phyloP scores from a whole-genome alignment of 225 moss, liverwort and hornwort species.

The Polytrichum commune region DNA sequence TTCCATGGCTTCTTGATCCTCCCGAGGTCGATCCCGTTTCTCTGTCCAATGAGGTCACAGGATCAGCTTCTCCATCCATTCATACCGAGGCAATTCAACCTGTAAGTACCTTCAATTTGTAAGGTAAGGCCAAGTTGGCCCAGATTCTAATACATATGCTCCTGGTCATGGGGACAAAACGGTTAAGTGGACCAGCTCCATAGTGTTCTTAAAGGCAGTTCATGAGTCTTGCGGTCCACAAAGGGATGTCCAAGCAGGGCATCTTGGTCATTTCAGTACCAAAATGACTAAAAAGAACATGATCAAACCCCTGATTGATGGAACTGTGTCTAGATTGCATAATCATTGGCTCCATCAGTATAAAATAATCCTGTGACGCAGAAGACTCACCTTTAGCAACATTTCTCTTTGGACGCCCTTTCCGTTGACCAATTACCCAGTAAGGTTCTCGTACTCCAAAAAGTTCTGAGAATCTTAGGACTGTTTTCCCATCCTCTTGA shows the following conservation, averaged over 20 bases:
- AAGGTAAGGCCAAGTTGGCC: conserved; percentile 38
- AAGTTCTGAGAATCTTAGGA: conserved; percentile 93
- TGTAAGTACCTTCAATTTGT: conserved; percentile 32
- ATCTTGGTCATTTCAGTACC: background rate
- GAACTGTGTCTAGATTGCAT: no score
- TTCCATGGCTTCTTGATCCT: conserved; percentile 64
- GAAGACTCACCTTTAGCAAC: conserved; percentile 54
- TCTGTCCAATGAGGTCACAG: conserved; percentile 71
- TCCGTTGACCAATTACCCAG: conserved; percentile 86
- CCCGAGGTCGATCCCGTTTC: conserved; percentile 60
- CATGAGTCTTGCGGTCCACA: no score
- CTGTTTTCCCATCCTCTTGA: conserved; percentile 95
- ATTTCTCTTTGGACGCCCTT: conserved; percentile 71
- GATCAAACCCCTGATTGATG: no score
- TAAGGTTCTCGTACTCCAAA: conserved; percentile 94
- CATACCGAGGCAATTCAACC: conserved; percentile 36
- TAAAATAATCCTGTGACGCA: background rate
- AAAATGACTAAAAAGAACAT: conserved; percentile 5
- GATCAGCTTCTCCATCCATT: conserved; percentile 53
- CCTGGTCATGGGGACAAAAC: conserved; percentile 3
- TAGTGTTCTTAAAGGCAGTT: no score
- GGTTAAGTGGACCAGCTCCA: background rate
- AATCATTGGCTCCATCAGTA: background rate
- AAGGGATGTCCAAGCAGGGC: no score
- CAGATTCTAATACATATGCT: conserved; percentile 11